These are phyloP conservation scores for Entophlyctis helioformis DNA, from an alignment of 192 early-diverging fungal species.

Conservation along the genomic window DNA sequence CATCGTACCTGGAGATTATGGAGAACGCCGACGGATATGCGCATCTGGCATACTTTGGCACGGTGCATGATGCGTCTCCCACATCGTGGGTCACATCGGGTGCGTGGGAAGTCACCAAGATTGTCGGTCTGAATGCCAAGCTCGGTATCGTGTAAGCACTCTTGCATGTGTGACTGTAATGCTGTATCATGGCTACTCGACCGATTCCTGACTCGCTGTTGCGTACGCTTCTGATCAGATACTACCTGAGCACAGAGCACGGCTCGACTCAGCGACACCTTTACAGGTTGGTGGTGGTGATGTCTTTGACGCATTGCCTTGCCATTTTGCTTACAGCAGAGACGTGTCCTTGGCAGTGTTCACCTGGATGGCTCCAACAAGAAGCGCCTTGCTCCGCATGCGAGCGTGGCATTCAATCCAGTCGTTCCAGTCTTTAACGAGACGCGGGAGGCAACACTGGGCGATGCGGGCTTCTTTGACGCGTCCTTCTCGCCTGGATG, in stretches of 20 bases:
- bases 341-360: too few species aligned
- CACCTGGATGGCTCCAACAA: slow-evolving; percentile 14
- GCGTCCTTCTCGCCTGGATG: slow-evolving; percentile 61
- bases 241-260: slow-evolving; percentile 29
- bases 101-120: slow-evolving; percentile 25
- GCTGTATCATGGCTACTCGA: not conserved
- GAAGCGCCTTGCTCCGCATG: slow-evolving; percentile 23
- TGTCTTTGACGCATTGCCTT: too few species aligned
- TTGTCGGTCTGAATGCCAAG: slow-evolving; percentile 23
- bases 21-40: slow-evolving; percentile 30
- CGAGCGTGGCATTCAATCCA: too few species aligned
- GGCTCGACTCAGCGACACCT: slow-evolving; percentile 36
- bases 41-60: slow-evolving; percentile 31
- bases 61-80: slow-evolving; percentile 8
- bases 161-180: not conserved
- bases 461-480: slow-evolving; percentile 48
- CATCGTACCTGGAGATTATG: slow-evolving; percentile 34
- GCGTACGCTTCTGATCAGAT: too few species aligned
- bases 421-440: too few species aligned
- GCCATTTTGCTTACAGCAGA: too few species aligned
- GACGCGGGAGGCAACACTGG: too few species aligned
- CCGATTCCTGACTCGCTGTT: not conserved
- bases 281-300: slow-evolving; percentile 28
- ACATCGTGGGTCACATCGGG: slow-evolving; percentile 31
- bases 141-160: slow-evolving; percentile 11